These are phyloP conservation scores for Penicillium digitatum DNA, from an alignment of 2,329 filamentous ascomycete genomes.

Conservation along the genomic window DNA sequence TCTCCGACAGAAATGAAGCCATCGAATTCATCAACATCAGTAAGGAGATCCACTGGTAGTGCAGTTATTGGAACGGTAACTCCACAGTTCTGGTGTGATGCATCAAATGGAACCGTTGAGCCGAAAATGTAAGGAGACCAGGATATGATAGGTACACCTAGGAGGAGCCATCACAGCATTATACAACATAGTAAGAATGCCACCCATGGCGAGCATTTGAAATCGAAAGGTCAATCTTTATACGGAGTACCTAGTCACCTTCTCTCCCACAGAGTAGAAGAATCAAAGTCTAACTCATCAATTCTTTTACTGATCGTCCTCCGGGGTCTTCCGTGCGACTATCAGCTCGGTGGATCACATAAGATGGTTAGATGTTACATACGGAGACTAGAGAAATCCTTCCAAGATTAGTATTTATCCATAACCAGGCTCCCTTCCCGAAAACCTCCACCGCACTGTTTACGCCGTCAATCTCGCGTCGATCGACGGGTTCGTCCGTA, in stretches of 20 bases:
- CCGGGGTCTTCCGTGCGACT: not conserved
- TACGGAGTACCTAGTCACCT: too few relatives aligned
- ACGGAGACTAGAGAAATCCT: not conserved
- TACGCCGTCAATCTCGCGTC: slow-evolving; percentile 8
- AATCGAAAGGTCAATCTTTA: not conserved
- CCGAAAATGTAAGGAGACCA: not conserved
- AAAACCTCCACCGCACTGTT: not conserved
- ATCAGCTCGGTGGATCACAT: slow-evolving; percentile 3
- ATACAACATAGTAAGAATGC: too few relatives aligned
- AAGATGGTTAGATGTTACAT: not conserved
- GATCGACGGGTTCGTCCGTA: slow-evolving; percentile 28
- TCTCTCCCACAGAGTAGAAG: too few relatives aligned
- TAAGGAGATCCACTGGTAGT: not conserved
- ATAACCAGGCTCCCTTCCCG: not conserved
- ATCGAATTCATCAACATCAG: not conserved
- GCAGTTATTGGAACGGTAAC: not conserved
- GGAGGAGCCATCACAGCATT: not conserved
- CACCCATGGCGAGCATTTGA: not conserved
- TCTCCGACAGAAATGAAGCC: not conserved
- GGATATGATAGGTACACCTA: slow-evolving; percentile 3
- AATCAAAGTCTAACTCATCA: too few relatives aligned
- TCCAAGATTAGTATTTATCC: not conserved
- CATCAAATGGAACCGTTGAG: slow-evolving; percentile 3
- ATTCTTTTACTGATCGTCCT: not conserved
- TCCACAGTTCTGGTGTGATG: slow-evolving; percentile 9